Evolutionary conservation across 1,139 yeast genomes (phyloP), one percentile per base, ranked within the genome.

Genomic region (Debaryomycetaceae sp.): DNA sequence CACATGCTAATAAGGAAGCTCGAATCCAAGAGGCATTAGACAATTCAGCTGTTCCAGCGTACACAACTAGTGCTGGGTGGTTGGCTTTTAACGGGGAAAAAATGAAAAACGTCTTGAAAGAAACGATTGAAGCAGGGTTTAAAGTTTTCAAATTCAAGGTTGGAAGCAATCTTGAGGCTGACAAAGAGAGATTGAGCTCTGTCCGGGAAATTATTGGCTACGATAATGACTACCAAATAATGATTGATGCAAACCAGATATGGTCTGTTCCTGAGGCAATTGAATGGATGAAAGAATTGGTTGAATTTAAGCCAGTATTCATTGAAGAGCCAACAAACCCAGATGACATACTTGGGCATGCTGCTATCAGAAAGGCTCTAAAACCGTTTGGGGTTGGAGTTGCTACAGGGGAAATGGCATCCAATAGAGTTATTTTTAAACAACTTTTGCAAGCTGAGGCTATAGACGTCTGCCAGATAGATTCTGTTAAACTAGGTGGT

Each of bases 391-490:
- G 67, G 1, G 63, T 65, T 43, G 61, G 61, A 30, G 71, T 66
- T 5, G 71, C 71, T 5, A 66, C 71, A 6, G 71, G 71, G 17
- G 71, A 66, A 48, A 64, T 65, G 69, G 63, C 65, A n/a, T n/a
- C n/a, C n/a, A n/a, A n/a, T n/a, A n/a, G n/a, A n/a, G n/a, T n/a
- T n/a, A n/a, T n/a, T n/a, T n/a, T n/a, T n/a, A n/a, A n/a, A n/a
- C n/a, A n/a, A n/a, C n/a, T n/a, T n/a, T n/a, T n/a, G n/a, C n/a
- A n/a, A n/a, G n/a, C n/a, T n/a, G n/a, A n/a, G n/a, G n/a, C n/a
- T n/a, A n/a, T n/a, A n/a, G n/a, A n/a, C n/a, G n/a, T n/a, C n/a
- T n/a, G n/a, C n/a, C n/a, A n/a, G n/a, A n/a, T n/a, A n/a, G n/a
- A n/a, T n/a, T n/a, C n/a, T n/a, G n/a, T n/a, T n/a, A n/a, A n/a